These are phyloP conservation scores for Hymenoscyphus fructigenus DNA, from an alignment of 2,329 filamentous ascomycete species.

Conservation along the genomic window DNA sequence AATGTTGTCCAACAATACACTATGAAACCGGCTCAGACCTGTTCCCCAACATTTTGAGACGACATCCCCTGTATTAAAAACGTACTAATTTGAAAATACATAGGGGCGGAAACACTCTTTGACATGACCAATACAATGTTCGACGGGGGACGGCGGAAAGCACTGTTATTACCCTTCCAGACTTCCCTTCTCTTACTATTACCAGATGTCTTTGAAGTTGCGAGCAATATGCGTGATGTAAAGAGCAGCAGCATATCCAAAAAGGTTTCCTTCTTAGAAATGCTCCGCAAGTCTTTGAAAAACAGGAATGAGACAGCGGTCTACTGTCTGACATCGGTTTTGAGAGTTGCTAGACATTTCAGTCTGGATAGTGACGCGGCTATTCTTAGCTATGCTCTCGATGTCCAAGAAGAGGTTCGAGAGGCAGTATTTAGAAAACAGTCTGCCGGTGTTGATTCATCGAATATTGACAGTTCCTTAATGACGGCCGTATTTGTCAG, in stretches of 20 bases:
- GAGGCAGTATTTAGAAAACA: slow-evolving; percentile 63
- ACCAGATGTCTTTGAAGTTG: slow-evolving; percentile 69
- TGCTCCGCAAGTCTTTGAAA: slow-evolving; percentile 59
- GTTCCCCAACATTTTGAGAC: neutral
- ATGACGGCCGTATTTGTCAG: slow-evolving; percentile 68
- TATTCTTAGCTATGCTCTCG: slow-evolving; percentile 62
- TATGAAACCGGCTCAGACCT: neutral
- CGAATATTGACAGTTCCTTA: slow-evolving; percentile 59
- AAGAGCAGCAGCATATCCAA: slow-evolving; percentile 63
- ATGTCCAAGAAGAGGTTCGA: slow-evolving; percentile 67
- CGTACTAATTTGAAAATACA: neutral
- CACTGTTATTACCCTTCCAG: slow-evolving; percentile 61
- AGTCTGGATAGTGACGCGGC: slow-evolving; percentile 58
- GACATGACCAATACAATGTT: slow-evolving; percentile 65
- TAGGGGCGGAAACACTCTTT: slow-evolving; percentile 60
- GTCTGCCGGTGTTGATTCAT: slow-evolving; percentile 46
- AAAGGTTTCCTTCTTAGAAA: slow-evolving; percentile 65
- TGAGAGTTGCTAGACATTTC: slow-evolving; percentile 65
- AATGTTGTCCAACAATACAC: neutral
- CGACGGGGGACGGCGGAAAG: slow-evolving; percentile 56
- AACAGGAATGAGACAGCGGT: slow-evolving; percentile 66
- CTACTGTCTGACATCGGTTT: slow-evolving; percentile 62
- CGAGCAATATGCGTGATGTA: slow-evolving; percentile 63
- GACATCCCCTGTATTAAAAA: neutral
- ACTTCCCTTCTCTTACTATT: slow-evolving; percentile 61